These are phyloP conservation scores for Aspergillus fischeri DNA, from an alignment of 2,329 filamentous ascomycete species.

Conservation along the genomic window DNA sequence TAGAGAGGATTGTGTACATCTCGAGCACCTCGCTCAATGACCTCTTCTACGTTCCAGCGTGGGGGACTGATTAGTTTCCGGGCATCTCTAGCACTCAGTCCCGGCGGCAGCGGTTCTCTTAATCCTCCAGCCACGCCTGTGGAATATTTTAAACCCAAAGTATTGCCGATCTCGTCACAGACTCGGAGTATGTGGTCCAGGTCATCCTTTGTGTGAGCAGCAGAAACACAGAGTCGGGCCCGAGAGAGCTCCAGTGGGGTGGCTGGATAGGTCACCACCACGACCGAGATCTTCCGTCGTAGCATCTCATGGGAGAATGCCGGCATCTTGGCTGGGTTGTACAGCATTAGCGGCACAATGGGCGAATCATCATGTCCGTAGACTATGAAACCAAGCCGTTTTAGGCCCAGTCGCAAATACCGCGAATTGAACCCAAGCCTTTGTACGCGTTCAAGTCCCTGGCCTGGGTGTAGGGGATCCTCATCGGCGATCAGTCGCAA, in stretches of 20 bases:
- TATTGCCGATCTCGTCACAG: constrained; percentile 86
- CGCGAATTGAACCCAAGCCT: constrained; percentile 94
- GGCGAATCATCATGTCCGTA: constrained; percentile 95
- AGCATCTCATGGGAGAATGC: constrained; percentile 98
- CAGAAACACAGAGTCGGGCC: constrained; percentile 86
- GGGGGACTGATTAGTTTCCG: constrained; percentile 58
- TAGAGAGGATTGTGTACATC: constrained; percentile 68
- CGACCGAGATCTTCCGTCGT: constrained; percentile 89
- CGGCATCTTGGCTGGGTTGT: constrained; percentile 93
- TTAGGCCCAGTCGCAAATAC: constrained; percentile 87
- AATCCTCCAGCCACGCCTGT: constrained; percentile 84
- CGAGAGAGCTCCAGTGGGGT: constrained; percentile 89
- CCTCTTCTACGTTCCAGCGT: constrained; percentile 72
- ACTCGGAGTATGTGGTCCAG: constrained; percentile 80
- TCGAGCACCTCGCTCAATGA: constrained; percentile 64
- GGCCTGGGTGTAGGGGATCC: constrained; percentile 62
- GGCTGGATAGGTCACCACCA: constrained; percentile 91
- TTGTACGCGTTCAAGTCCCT: constrained; percentile 88
- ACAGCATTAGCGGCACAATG: constrained; percentile 86
- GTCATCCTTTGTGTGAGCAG: constrained; percentile 95
- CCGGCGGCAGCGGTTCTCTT: constrained; percentile 56
- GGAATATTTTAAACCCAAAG: constrained; percentile 88
- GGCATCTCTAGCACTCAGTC: neutral
- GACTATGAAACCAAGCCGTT: constrained; percentile 88
- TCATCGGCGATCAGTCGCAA: constrained; percentile 84